Percentiles rank a stretch among this genome's conserved stretches.
These are phyloP conservation scores for Emiliania huxleyi DNA, from an alignment of 78 protist species.

Conservation along the genomic window DNA sequence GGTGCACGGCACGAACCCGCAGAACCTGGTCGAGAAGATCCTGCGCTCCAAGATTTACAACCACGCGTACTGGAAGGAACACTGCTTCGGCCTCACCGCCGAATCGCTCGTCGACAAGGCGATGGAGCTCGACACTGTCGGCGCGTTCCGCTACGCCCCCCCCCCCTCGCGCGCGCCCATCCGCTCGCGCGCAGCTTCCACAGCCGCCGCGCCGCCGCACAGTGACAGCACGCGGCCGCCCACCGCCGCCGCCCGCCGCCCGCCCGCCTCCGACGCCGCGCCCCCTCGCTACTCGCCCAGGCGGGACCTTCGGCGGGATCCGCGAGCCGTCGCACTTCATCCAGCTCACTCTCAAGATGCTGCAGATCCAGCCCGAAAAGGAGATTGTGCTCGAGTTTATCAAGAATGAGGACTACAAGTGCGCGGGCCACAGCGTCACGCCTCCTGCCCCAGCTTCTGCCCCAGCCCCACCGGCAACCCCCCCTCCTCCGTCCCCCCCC, in stretches of 20 bases:
- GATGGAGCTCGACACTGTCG: conserved; percentile 74
- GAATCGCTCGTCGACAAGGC: conserved; percentile 91
- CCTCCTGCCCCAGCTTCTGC: no score
- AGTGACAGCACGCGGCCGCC: no score
- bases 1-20: conserved; percentile 70
- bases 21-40: conserved; percentile 86
- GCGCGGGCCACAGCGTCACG: no score
- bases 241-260: no score
- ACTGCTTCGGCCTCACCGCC: conserved; percentile 91
- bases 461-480: no score
- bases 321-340: conserved; percentile 86
- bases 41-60: conserved; percentile 76
- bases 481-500: not conserved
- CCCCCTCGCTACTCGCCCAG: no score
- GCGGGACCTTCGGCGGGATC: conserved; percentile 68
- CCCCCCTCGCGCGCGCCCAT: no score
- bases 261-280: no score
- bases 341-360: conserved; percentile 85
- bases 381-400: conserved; percentile 90
- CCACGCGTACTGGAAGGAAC: conserved; percentile 92
- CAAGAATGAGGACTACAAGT: conserved; percentile 83
- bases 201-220: no score
- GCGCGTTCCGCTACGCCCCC: no score
- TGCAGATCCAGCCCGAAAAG: conserved; percentile 87
- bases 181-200: no score